Evolutionary conservation across 2,329 filamentous ascomycete genomes (phyloP), one percentile per base, ranked within the genome.

Genomic region (Fonsecaea pugnacius): DNA sequence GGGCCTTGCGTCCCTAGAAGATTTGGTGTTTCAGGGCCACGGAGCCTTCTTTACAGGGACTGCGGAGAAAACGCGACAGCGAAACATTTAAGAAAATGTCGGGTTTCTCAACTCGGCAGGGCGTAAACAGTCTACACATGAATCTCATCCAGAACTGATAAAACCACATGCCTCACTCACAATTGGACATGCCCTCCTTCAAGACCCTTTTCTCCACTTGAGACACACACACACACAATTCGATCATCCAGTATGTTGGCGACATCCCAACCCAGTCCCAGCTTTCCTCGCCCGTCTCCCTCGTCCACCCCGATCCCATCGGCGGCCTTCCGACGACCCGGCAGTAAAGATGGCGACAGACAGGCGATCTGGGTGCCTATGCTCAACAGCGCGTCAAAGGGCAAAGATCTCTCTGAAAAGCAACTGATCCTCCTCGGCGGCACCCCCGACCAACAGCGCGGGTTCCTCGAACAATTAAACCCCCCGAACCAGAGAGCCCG

Each of bases 341-440:
- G 78, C 36, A 75, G 77, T 38, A 89, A 90, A 72, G 89, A 89
- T 76, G 79, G 80, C 51, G 79, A 81, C 69, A 93, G 91, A 80
- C 91, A 91, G 78, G 91, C 96, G 75, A 89, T 97, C 78, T 97
- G 94, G 94, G 93, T 90, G 66, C 92, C 91, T 51, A 91, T 97
- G 90, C 84, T 97, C 70, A 91, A 96, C 77, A 89, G 87, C 59
- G 93, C 95, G 71, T 92, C 93, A 72, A 96, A 91, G 78, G 92
- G 91, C 70, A 96, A 95, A 82, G 86, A 90, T 71, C 81, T 97
- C 73, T 91, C 92, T 5, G 92, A 96, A 79, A 97, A 96, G 85
- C 96, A 93, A 75, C 80, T 97, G 67, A 80, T 97, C 48, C 88
- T 97, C 24, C 80, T 97, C 75, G 92, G 91, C 91, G 92, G 92